Conservation (phyloP, 164 flowering plant genomes). For the Pachysandra terminalis region DNA sequence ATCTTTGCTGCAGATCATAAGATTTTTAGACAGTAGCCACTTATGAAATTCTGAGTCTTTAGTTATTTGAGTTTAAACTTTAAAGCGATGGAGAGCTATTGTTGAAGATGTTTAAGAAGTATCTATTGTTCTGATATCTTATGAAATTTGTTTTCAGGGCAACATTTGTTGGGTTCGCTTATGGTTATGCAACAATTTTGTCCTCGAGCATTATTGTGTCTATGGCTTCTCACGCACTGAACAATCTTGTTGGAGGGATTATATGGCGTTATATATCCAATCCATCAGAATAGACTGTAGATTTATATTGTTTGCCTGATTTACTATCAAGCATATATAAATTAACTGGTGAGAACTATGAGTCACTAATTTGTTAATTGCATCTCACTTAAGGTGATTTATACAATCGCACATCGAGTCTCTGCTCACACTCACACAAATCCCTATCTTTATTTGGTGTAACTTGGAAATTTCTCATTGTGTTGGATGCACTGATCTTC, state of each 20-base stretch:
- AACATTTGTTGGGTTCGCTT: conserved; percentile 69
- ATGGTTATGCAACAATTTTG: conserved; percentile 61
- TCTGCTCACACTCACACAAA: background rate
- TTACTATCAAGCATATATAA: background rate
- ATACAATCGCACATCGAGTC: background rate
- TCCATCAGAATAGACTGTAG: conserved; percentile 18
- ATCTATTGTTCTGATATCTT: background rate
- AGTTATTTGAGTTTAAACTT: background rate
- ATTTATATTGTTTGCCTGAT: background rate
- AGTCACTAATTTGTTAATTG: background rate
- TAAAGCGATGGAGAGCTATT: background rate
- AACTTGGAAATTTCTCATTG: background rate
- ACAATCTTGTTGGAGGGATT: conserved; percentile 77
- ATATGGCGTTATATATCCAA: conserved; percentile 59
- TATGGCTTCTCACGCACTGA: conserved; percentile 81
- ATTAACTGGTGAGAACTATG: background rate
- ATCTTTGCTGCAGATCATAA: background rate
- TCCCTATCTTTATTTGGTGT: background rate
- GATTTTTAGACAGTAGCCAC: background rate
- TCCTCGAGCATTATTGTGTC: conserved; percentile 76
- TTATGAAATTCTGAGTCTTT: background rate
- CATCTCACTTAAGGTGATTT: background rate
- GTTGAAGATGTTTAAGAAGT: background rate
- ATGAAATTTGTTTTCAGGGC: conserved; percentile 56
- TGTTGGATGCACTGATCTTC: background rate